Evolutionary conservation across 169 alveolate genomes (phyloP).

Genomic region (Cryptosporidium viatorum): DNA sequence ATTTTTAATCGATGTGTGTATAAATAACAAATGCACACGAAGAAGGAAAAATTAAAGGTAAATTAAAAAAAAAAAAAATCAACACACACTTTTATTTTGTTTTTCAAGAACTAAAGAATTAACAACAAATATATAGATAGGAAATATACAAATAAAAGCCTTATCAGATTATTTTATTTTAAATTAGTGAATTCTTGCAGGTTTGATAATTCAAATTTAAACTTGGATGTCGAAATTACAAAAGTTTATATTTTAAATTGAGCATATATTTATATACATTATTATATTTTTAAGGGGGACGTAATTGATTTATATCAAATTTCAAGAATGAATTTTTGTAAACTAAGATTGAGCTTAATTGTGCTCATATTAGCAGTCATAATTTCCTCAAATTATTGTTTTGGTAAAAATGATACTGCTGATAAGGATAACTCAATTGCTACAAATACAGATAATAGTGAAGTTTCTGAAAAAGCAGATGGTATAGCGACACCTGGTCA

Average conservation of each 20-base stretch:
- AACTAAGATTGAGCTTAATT: neutral
- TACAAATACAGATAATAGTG: neutral
- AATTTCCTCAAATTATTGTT: neutral
- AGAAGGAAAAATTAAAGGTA: neutral
- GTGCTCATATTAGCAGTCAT: neutral
- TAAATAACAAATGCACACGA: neutral
- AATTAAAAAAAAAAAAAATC: no score
- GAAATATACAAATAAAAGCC: no score
- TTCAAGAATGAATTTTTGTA: neutral
- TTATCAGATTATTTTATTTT: neutral
- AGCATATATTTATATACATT: neutral
- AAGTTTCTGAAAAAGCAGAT: conserved; percentile 4
- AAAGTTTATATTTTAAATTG: neutral
- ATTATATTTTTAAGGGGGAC: neutral
- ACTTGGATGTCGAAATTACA: neutral
- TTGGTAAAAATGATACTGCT: neutral
- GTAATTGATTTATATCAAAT: neutral
- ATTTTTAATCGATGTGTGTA: neutral
- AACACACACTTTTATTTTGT: neutral
- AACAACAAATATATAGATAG: no score
- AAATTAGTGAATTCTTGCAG: neutral
- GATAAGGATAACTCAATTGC: conserved; percentile 2
- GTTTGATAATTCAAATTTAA: neutral
- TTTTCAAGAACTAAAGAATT: no score
- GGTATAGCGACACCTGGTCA: conserved; percentile 1